Percentiles rank a stretch among this genome's conserved stretches.
phyloP scores from a whole-genome alignment of 2,329 filamentous ascomycete species.

The Xylaria sp. region DNA sequence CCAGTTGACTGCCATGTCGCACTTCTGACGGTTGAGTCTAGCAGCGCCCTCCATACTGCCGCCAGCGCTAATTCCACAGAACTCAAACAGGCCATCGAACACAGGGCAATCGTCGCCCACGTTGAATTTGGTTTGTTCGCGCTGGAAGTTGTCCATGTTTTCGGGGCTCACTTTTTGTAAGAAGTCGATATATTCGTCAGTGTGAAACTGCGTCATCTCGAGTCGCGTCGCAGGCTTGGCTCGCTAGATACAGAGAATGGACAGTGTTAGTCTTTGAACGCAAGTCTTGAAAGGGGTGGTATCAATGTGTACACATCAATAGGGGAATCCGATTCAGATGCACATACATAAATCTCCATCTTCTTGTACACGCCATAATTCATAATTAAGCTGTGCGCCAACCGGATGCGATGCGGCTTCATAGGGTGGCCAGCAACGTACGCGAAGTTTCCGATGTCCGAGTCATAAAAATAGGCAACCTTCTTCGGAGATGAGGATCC shows the following conservation, averaged over 20 bases:
- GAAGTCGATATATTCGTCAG: slow-evolving; percentile 95
- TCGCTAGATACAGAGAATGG: slow-evolving; percentile 61
- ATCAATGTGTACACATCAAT: not conserved
- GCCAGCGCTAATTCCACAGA: slow-evolving; percentile 93
- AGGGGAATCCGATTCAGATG: not conserved
- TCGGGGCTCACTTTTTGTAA: slow-evolving; percentile 95
- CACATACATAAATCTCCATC: slow-evolving; percentile 91
- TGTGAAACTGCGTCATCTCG: slow-evolving; percentile 95
- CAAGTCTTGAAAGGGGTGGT: not conserved
- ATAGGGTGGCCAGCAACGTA: slow-evolving; percentile 97
- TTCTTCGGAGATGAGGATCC: slow-evolving; percentile 71
- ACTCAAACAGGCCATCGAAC: slow-evolving; percentile 97
- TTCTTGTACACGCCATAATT: slow-evolving; percentile 96
- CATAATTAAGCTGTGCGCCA: slow-evolving; percentile 96
- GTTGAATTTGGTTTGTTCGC: slow-evolving; percentile 93
- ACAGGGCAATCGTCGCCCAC: slow-evolving; percentile 97
- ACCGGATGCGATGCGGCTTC: slow-evolving; percentile 95
- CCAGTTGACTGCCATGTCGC: slow-evolving; percentile 98
- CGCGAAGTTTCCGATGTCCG: slow-evolving; percentile 97
- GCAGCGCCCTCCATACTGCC: slow-evolving; percentile 94
- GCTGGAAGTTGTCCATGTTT: slow-evolving; percentile 94
- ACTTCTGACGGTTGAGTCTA: slow-evolving; percentile 88
- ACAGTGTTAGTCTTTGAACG: slow-evolving; percentile 21
- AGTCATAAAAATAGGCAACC: slow-evolving; percentile 98
- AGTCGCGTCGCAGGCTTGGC: slow-evolving; percentile 88